Conservation (phyloP, 2,329 filamentous ascomycete species). For the Botrytis medusae region DNA sequence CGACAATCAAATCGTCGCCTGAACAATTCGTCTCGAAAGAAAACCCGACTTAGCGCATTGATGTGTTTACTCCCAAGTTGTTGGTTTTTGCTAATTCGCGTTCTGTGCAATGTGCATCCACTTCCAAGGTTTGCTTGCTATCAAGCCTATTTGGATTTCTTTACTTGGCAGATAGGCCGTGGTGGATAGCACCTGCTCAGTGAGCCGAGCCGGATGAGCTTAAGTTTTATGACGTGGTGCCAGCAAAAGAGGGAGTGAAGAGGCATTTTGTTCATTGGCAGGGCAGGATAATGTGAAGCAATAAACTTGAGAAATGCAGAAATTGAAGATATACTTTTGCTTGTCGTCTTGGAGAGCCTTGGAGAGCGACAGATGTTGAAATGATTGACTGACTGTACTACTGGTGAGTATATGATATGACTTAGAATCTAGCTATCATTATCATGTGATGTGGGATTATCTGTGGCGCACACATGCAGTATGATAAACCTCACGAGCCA, state of each 20-base stretch:
- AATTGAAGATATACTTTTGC: neutral
- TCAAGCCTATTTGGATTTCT: neutral
- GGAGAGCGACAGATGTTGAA: neutral
- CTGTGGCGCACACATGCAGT: neutral
- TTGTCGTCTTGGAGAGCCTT: neutral
- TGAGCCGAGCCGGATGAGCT: neutral
- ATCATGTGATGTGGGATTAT: neutral
- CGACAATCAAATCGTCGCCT: neutral
- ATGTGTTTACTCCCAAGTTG: neutral
- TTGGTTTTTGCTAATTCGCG: neutral
- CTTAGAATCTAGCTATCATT: neutral
- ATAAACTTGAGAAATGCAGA: no score
- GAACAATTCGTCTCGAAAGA: neutral
- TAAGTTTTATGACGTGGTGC: neutral
- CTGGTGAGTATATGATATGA: neutral
- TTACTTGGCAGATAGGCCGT: neutral
- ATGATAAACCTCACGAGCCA: neutral
- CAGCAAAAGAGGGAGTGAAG: neutral
- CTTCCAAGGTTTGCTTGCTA: slow-evolving; percentile 5
- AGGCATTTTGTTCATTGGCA: neutral
- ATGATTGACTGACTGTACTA: neutral
- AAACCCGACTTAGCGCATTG: neutral
- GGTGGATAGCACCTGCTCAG: neutral
- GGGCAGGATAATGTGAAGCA: neutral
- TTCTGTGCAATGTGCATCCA: neutral